Conservation (phyloP, 1,139 yeast species). For the Sugiyamaella neomexicana region DNA sequence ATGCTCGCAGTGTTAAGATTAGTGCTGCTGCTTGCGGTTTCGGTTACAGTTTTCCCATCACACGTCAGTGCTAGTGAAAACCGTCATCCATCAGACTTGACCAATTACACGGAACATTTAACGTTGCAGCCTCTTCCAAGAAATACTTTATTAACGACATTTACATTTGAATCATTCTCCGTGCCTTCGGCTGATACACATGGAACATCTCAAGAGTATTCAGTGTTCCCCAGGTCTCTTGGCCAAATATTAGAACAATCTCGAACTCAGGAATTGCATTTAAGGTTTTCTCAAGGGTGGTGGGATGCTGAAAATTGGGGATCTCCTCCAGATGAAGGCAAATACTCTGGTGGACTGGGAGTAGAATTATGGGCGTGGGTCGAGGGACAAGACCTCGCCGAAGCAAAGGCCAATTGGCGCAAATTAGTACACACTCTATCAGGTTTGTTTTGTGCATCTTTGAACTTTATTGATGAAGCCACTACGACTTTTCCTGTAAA, state of each 20-base stretch:
- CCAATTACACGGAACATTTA: conserved; percentile 56
- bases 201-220: conserved; percentile 51
- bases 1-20: neutral
- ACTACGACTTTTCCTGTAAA: conserved; percentile 72
- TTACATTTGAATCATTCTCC: conserved; percentile 64
- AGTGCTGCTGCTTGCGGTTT: neutral
- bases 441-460: conserved; percentile 93
- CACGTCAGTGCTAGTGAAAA: neutral
- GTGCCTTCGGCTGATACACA: conserved; percentile 33
- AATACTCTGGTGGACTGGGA: conserved; percentile 86
- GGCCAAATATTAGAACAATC: conserved; percentile 74
- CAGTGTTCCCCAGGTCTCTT: conserved; percentile 74
- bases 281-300: conserved; percentile 91
- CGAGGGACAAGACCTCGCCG: conserved; percentile 57
- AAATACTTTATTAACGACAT: conserved; percentile 65
- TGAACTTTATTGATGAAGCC: conserved; percentile 80
- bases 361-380: conserved; percentile 90
- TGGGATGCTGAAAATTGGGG: conserved; percentile 96
- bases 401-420: conserved; percentile 69
- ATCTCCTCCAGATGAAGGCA: conserved; percentile 68
- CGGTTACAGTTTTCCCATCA: neutral
- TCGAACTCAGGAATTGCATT: conserved; percentile 70
- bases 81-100: conserved; percentile 2
- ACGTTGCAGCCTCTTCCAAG: conserved; percentile 67
- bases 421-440: conserved; percentile 72